Conservation (phyloP, 2,329 filamentous ascomycete species). For the Alternaria panax region DNA sequence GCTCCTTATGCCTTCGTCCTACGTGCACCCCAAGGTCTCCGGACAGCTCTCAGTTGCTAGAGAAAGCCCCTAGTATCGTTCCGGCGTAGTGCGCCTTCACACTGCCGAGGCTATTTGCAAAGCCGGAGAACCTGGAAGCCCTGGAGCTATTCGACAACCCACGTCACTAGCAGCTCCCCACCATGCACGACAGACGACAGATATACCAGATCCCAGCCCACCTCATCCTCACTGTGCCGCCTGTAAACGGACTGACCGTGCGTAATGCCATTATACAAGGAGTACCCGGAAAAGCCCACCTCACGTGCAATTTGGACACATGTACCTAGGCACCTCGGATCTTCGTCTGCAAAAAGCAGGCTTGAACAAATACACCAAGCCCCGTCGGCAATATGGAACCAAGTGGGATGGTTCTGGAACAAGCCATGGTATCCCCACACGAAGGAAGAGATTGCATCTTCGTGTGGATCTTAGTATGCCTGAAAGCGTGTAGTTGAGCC, state of each 20-base stretch:
- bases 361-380: constrained; percentile 8
- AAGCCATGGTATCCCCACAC: constrained; percentile 17
- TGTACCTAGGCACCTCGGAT: constrained; percentile 8
- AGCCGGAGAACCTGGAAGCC: constrained; percentile 9
- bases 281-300: not conserved
- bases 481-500: constrained; percentile 6
- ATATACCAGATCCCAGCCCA: constrained; percentile 6
- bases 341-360: constrained; percentile 6
- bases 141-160: constrained; percentile 3
- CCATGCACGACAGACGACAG: constrained; percentile 10
- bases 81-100: not conserved
- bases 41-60: not conserved
- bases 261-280: constrained; percentile 12
- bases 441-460: constrained; percentile 4
- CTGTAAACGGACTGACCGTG: not conserved
- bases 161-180: constrained; percentile 14
- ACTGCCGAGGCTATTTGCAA: constrained; percentile 2
- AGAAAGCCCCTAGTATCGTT: not conserved
- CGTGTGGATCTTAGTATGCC: constrained; percentile 16
- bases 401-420: not conserved
- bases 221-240: not conserved
- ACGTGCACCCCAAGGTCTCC: no score
- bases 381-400: constrained; percentile 23
- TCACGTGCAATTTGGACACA: not conserved
- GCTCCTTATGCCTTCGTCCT: not conserved